phyloP scores from a whole-genome alignment of 768 basidiomycete species.

The Pulveroboletus frians region DNA sequence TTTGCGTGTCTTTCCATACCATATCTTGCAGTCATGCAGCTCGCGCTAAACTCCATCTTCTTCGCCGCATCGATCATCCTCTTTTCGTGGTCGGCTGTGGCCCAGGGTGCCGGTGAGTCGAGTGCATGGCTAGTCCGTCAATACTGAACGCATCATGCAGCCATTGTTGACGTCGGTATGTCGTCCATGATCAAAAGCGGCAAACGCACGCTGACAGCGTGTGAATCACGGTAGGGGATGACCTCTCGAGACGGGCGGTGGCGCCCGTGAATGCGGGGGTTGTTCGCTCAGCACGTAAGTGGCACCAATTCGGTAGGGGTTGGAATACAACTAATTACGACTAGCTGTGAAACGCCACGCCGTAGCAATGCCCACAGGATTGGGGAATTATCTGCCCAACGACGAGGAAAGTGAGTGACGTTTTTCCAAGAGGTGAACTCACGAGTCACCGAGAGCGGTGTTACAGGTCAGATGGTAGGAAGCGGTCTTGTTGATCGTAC shows the following conservation, averaged over 20 bases:
- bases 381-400: neutral
- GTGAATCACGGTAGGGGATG: neutral
- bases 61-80: neutral
- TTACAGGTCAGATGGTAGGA: neutral
- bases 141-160: slow-evolving; percentile 1
- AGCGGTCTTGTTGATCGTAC: neutral
- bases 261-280: neutral
- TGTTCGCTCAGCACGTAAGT: slow-evolving; percentile 1
- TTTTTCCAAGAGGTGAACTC: neutral
- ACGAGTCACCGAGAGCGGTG: neutral
- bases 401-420: neutral
- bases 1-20: neutral
- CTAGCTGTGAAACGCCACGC: neutral
- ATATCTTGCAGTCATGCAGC: slow-evolving; percentile 4
- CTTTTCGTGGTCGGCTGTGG: slow-evolving; percentile 4
- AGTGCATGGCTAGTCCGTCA: neutral
- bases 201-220: neutral
- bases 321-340: neutral
- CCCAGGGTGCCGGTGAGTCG: slow-evolving; percentile 11
- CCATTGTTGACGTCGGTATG: slow-evolving; percentile 2
- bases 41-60: neutral
- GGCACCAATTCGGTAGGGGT: neutral
- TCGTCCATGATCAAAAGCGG: neutral
- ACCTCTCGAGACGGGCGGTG: neutral
- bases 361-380: neutral